Conservation (phyloP, 257 asterid genomes). For the Nemophila menziesii region DNA sequence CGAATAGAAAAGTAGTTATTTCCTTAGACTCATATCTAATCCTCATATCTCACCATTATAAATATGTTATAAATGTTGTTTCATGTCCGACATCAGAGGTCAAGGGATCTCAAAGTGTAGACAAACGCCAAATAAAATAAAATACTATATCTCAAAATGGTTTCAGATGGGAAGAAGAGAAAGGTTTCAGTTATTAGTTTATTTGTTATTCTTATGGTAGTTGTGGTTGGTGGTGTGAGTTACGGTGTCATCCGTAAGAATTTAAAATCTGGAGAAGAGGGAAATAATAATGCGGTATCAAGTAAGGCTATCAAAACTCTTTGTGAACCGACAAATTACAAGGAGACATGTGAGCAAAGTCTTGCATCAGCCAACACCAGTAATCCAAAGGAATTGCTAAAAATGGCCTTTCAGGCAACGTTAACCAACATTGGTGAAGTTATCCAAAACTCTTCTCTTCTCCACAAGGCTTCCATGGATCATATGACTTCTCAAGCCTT, state of each 20-base stretch:
- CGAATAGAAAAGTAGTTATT: no score
- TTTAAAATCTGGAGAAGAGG: background rate
- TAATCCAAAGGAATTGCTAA: conserved; percentile 19
- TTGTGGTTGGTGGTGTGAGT: conserved; percentile 16
- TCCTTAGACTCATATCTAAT: no score
- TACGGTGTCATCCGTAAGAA: no score
- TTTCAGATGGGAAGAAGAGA: background rate
- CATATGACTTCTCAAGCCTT: conserved; percentile 17
- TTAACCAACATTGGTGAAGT: conserved; percentile 11
- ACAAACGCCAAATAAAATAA: no score
- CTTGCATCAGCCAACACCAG: conserved; percentile 12
- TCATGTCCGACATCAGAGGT: no score
- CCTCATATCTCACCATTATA: no score
- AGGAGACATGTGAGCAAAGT: conserved; percentile 15
- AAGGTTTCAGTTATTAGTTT: conserved; percentile 12
- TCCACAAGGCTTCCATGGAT: conserved; percentile 13
- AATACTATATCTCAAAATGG: no score
- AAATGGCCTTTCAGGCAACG: conserved; percentile 9
- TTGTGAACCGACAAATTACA: conserved; percentile 19
- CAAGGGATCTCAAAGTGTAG: no score
- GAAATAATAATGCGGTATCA: background rate
- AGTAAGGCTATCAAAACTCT: conserved; percentile 12
- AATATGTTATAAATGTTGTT: no score
- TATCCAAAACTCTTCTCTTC: background rate
- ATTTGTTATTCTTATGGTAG: conserved; percentile 21